Percentiles rank a stretch among this genome's conserved stretches.
phyloP scores from a whole-genome alignment of 75 land plant species.

The Picea sitchensis region DNA sequence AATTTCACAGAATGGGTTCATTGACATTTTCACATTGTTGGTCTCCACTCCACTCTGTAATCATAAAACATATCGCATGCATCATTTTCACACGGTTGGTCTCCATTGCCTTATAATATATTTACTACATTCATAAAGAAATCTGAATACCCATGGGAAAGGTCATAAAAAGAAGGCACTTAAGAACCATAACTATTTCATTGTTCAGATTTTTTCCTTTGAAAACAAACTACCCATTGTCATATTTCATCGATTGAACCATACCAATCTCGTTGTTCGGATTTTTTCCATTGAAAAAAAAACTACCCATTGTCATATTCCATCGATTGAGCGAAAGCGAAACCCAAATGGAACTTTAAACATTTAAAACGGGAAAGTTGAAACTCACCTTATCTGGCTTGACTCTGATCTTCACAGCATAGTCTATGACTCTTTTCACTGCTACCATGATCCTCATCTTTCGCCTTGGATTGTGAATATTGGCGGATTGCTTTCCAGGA shows the following conservation, averaged over 20 bases:
- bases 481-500: no score
- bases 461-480: not conserved
- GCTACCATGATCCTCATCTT: constrained; percentile 91
- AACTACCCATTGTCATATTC: not conserved
- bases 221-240: not conserved
- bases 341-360: not conserved
- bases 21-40: constrained; percentile 87
- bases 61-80: not conserved
- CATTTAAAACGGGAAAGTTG: not conserved
- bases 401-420: constrained; percentile 92
- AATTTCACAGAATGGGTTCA: constrained; percentile 97
- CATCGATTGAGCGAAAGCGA: not conserved
- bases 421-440: constrained; percentile 84
- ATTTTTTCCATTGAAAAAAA: not conserved
- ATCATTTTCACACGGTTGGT: not conserved
- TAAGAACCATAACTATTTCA: not conserved
- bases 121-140: not conserved
- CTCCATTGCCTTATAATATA: not conserved
- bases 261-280: not conserved
- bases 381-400: constrained; percentile 75
- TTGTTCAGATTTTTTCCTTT: not conserved
- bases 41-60: constrained; percentile 86
- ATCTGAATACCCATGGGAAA: no score
- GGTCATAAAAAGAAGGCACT: not conserved
- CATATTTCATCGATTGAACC: not conserved